Evolutionary conservation across 1,284 basidiomycete species (phyloP).

Genomic region (Tilletiopsis washingtonensis): DNA sequence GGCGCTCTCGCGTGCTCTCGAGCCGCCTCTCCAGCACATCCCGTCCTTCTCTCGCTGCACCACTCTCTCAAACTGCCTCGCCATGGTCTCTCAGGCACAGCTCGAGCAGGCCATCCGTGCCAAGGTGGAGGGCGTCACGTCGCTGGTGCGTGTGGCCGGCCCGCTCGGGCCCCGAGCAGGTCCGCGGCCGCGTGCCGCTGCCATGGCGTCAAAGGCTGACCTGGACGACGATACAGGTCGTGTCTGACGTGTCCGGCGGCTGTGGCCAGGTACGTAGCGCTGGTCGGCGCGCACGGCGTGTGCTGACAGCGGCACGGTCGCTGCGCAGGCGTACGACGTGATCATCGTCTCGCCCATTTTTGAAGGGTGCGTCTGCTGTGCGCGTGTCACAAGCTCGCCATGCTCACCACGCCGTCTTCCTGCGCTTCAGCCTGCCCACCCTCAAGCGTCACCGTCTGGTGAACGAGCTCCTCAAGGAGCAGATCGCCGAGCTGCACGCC

Average conservation of each 20-base stretch:
- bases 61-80: too few species aligned
- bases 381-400: neutral
- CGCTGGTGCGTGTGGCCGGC: constrained; percentile 18
- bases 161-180: neutral
- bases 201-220: too few species aligned
- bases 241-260: constrained; percentile 45
- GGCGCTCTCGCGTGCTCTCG: too few species aligned
- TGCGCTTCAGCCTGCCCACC: constrained; percentile 21
- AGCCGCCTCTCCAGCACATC: too few species aligned
- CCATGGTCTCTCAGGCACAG: constrained; percentile 41
- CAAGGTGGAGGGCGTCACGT: constrained; percentile 33
- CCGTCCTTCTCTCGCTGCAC: too few species aligned
- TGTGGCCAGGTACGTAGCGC: constrained; percentile 24
- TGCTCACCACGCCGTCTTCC: neutral
- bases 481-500: constrained; percentile 50
- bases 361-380: constrained; percentile 17
- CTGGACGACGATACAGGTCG: constrained; percentile 28
- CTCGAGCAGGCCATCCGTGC: constrained; percentile 41
- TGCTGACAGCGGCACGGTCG: neutral
- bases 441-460: constrained; percentile 47
- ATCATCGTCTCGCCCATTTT: constrained; percentile 43
- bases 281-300: neutral
- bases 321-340: constrained; percentile 41
- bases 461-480: constrained; percentile 49
- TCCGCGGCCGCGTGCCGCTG: too few species aligned